These are phyloP conservation scores for Heliosperma pusillum DNA, from an alignment of 148 eudicot genomes.

Conservation along the genomic window DNA sequence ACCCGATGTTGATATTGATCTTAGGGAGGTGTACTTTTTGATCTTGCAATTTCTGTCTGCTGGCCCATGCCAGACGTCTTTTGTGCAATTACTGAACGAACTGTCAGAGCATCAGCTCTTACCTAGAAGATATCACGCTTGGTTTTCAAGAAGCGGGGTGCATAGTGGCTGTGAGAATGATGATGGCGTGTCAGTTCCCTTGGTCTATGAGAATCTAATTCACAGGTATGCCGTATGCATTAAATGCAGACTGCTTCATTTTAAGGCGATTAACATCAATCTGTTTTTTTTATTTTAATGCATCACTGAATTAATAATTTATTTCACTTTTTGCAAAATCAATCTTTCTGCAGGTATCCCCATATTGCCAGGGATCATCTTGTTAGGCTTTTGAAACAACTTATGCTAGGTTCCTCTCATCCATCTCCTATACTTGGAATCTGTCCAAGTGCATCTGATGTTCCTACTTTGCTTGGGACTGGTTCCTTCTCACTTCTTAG, in stretches of 20 bases:
- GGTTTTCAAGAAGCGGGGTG: conserved; percentile 70
- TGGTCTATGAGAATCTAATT: conserved; percentile 51
- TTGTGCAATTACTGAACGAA: conserved; percentile 56
- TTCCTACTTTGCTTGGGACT: conserved; percentile 86
- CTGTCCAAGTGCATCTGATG: conserved; percentile 79
- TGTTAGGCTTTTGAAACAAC: conserved; percentile 81
- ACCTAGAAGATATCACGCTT: conserved; percentile 97
- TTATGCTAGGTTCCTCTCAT: conserved; percentile 53
- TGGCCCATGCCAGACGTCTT: conserved; percentile 83
- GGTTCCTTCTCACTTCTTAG: conserved; percentile 84
- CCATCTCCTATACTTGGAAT: conserved; percentile 36
- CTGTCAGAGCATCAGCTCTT: conserved; percentile 81
- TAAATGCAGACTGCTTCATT: background rate
- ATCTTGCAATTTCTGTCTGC: conserved; percentile 78
- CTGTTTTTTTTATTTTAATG: background rate
- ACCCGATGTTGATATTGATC: conserved; percentile 67
- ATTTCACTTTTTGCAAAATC: background rate
- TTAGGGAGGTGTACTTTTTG: conserved; percentile 82
- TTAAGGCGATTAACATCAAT: background rate
- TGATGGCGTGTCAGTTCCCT: conserved; percentile 74
- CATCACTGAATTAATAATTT: background rate
- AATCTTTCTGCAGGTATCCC: conserved; percentile 58
- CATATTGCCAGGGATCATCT: conserved; percentile 86
- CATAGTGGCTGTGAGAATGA: conserved; percentile 49
- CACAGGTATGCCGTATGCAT: conserved; percentile 51